These are phyloP conservation scores for Backusella mclennaniae DNA, from an alignment of 192 early-diverging fungal species.

Conservation along the genomic window DNA sequence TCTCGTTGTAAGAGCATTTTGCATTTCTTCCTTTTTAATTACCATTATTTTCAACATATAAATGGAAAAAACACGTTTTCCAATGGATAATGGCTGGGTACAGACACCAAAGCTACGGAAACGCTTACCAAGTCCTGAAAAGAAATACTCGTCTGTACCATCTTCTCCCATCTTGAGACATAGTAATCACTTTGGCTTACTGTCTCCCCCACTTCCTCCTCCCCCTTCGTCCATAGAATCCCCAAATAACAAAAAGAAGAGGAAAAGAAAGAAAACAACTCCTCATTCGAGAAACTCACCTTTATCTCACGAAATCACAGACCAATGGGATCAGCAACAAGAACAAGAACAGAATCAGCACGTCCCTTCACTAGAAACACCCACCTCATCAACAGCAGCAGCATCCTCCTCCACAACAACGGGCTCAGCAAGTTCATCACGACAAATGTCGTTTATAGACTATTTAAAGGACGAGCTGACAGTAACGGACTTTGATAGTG, in stretches of 20 bases:
- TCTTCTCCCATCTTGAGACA: neutral
- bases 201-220: neutral
- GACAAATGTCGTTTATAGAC: constrained; percentile 47
- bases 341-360: neutral
- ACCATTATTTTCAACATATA: neutral
- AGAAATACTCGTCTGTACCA: constrained; percentile 9
- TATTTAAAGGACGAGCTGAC: constrained; percentile 64
- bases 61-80: neutral
- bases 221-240: neutral
- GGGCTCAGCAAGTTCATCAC: neutral
- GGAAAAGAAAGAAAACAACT: no score
- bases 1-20: neutral
- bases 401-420: neutral
- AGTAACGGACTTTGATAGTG: constrained; percentile 64
- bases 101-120: constrained; percentile 9
- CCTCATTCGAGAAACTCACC: neutral
- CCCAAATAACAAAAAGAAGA: constrained; percentile 1
- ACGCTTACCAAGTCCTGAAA: neutral
- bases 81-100: constrained; percentile 10
- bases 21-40: neutral
- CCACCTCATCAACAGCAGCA: neutral
- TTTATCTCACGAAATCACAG: neutral
- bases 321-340: neutral
- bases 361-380: neutral
- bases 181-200: constrained; percentile 5